Conservation (phyloP, 768 basidiomycete genomes). For the Mycena rebaudengoi region DNA sequence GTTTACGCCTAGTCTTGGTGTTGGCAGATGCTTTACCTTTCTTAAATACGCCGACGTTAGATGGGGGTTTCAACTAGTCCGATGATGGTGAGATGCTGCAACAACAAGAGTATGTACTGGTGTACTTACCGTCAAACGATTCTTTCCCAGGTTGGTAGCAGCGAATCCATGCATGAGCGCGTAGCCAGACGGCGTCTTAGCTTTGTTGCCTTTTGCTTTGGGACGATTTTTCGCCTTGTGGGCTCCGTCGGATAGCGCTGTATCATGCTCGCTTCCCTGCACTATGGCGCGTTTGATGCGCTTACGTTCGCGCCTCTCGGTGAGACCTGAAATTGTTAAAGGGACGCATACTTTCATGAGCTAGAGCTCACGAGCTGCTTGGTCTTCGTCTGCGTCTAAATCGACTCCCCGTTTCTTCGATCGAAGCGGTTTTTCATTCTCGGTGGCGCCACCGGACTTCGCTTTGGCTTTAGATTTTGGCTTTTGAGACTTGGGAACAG, state of each 20-base stretch:
- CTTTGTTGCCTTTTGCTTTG: constrained; percentile 29
- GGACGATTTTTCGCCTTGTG: constrained; percentile 10
- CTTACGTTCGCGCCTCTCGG: constrained; percentile 72
- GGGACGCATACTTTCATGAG: not conserved
- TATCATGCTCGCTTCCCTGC: constrained; percentile 32
- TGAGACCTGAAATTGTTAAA: constrained; percentile 54
- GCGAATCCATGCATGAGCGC: constrained; percentile 76
- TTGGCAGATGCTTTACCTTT: constrained; percentile 70
- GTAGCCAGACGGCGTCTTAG: constrained; percentile 53
- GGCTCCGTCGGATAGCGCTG: constrained; percentile 14
- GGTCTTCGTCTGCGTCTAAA: constrained; percentile 44
- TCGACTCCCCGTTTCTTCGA: constrained; percentile 21
- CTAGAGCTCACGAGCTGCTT: constrained; percentile 43
- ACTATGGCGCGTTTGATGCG: constrained; percentile 65
- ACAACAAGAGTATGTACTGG: no score
- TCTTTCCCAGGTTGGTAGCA: constrained; percentile 67
- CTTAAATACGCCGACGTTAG: constrained; percentile 65
- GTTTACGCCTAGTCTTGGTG: constrained; percentile 36
- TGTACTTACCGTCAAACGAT: constrained; percentile 65
- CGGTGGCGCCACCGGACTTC: not conserved
- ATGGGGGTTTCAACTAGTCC: constrained; percentile 51
- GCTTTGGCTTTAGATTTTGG: not conserved
- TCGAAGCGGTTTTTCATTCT: not conserved
- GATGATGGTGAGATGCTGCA: not conserved
- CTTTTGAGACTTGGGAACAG: not conserved